These are phyloP conservation scores for Candida broadrunensis DNA, from an alignment of 805 yeast species.

Conservation along the genomic window DNA sequence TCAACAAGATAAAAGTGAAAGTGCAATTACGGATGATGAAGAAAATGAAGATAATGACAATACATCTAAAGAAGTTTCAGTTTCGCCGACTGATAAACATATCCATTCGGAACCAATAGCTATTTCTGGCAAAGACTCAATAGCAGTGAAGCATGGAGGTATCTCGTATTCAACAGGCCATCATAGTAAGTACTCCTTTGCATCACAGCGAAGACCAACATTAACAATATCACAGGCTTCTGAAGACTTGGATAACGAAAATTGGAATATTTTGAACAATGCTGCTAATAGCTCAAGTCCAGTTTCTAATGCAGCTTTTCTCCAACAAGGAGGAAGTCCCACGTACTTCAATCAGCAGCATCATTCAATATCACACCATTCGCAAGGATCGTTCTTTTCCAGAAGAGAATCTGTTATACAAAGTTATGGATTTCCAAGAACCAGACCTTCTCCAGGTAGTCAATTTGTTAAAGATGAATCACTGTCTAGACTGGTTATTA, in stretches of 20 bases:
- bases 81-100: not conserved
- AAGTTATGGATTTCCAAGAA: not conserved
- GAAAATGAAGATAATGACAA: not conserved
- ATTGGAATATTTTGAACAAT: constrained; percentile 18
- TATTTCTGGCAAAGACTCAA: not conserved
- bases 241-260: constrained; percentile 35
- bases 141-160: not conserved
- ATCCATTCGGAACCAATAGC: not conserved
- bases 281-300: constrained; percentile 7
- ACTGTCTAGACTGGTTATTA: not conserved
- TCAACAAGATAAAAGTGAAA: constrained; percentile 15
- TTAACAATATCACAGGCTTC: constrained; percentile 2
- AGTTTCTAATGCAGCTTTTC: not conserved
- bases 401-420: constrained; percentile 18
- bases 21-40: constrained; percentile 21
- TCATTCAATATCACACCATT: constrained; percentile 2
- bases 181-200: not conserved
- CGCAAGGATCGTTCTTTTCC: constrained; percentile 1
- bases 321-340: constrained; percentile 3
- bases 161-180: not conserved
- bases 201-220: constrained; percentile 1
- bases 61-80: not conserved
- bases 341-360: not conserved
- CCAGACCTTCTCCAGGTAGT: constrained; percentile 3
- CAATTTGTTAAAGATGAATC: not conserved